Percentiles rank a stretch among this genome's conserved stretches.
Conservation (phyloP, 2,329 filamentous ascomycete genomes). For the Paraphoma chrysanthemicola region DNA sequence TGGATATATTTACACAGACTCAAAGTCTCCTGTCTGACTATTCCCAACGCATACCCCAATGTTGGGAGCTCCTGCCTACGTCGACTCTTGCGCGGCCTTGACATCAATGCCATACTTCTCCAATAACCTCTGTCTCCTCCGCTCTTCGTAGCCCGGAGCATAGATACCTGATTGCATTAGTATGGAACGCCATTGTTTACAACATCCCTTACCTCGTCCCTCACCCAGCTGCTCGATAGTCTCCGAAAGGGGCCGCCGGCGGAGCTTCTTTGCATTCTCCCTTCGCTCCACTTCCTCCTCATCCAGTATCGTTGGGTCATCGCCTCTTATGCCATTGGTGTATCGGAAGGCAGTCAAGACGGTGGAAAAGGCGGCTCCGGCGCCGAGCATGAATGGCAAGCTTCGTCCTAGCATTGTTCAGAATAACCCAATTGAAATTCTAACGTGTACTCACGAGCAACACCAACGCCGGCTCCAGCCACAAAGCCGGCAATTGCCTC, state of each 20-base stretch:
- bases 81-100: conserved; percentile 36
- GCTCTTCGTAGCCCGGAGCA: conserved; percentile 82
- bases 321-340: conserved; percentile 68
- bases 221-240: conserved; percentile 84
- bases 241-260: conserved; percentile 77
- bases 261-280: conserved; percentile 74
- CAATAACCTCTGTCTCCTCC: conserved; percentile 80
- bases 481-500: conserved; percentile 77
- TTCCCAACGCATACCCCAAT: background rate
- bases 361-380: conserved; percentile 66
- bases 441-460: conserved; percentile 68
- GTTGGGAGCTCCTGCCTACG: conserved; percentile 9
- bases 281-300: conserved; percentile 78
- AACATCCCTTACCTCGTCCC: conserved; percentile 72
- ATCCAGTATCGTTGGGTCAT: conserved; percentile 61
- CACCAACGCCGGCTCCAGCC: conserved; percentile 73
- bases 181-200: background rate
- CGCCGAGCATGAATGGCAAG: conserved; percentile 74
- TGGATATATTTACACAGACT: background rate
- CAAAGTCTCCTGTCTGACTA: background rate
- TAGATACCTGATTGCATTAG: conserved; percentile 69
- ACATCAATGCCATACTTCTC: conserved; percentile 89
- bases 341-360: conserved; percentile 71
- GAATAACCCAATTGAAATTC: conserved; percentile 1
- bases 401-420: conserved; percentile 61